These are phyloP conservation scores for Aspergillus bombycis DNA, from an alignment of 2,329 filamentous ascomycete genomes.

Conservation along the genomic window DNA sequence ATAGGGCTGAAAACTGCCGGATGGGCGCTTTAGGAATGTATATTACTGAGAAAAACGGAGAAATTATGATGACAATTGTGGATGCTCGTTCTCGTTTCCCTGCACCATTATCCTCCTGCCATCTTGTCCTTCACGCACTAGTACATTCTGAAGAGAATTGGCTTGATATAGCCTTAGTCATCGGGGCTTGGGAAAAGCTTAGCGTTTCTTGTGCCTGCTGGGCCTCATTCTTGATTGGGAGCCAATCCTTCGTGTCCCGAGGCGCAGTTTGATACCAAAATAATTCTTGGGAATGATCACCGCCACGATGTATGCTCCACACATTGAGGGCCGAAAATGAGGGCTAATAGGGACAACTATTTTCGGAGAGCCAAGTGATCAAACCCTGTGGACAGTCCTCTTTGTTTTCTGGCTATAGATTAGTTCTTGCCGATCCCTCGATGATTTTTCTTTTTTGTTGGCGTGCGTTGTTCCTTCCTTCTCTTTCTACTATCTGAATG, in stretches of 20 bases:
- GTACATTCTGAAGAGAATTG: too few relatives aligned
- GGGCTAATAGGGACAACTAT: not conserved
- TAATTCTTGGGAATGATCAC: not conserved
- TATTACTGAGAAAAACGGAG: not conserved
- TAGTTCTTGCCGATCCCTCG: not conserved
- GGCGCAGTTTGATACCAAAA: constrained; percentile 1
- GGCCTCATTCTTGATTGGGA: not conserved
- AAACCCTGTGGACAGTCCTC: not conserved
- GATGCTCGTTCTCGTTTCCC: too few relatives aligned
- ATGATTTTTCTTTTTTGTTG: not conserved
- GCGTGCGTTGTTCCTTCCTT: not conserved
- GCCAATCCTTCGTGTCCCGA: not conserved
- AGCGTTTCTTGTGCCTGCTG: constrained; percentile 5
- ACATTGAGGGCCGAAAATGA: not conserved
- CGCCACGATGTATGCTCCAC: not conserved
- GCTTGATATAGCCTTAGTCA: constrained; percentile 3
- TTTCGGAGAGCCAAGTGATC: not conserved
- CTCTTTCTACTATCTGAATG: not conserved
- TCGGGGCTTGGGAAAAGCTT: constrained; percentile 22
- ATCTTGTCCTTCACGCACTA: too few relatives aligned
- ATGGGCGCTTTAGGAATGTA: not conserved
- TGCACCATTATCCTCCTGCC: too few relatives aligned
- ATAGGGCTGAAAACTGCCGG: not conserved
- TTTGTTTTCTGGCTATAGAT: not conserved
- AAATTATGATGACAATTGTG: too few relatives aligned